Base-by-base conservation (phyloP, 768 basidiomycete genomes). In the Chiua virens region DNA sequence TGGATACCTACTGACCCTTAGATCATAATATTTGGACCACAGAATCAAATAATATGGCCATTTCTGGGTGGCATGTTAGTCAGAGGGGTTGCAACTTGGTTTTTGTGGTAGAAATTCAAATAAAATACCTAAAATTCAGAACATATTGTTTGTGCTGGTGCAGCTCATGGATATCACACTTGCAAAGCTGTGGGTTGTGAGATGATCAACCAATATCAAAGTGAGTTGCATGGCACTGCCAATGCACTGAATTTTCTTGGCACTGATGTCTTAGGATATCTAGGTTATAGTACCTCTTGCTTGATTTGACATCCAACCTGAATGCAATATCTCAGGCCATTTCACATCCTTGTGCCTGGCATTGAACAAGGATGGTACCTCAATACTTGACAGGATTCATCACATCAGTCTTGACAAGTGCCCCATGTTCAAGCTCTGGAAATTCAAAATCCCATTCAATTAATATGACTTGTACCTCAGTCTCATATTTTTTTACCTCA, bases 171-270 rank as follows among this genome's bases (percentile, higher is more conserved):
- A 74, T 20, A 70, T 72, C 1, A 56, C 49, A 14, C 60, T 62
- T 7, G 52, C 61, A 3, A 80, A 71, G 54, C 54, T 76, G 14
- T 71, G 79, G 1, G 52, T 82, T n/a, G 81, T 81, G 9, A 71
- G 82, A 27, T 78, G 75, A 47, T 82, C 81, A 0, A 70, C 65
- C 3, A 83, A 80, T 45, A 64, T 84, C 1, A 69, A 69, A 59
- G 71, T 65, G 34, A 22, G 59, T 52, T 5, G 23, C 9, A 15
- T 17, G 11, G 20, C 41, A 1, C 13, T 34, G 15, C 8, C 30
- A 34, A 3, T 13, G 30, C 11, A 30, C 13, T 13, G 0, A 3
- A 23, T 15, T 11, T 40, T 5, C 37, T 15, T 34, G 28, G 20
- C 3, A 9, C 23, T 49, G 34, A 55, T 5, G 15, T 22, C 10